A percentile compares a stretch with the other conserved stretches of the same genome.
phyloP scores from a whole-genome alignment of 129 eudicot genomes.

The Chrysanthemum seticuspe region DNA sequence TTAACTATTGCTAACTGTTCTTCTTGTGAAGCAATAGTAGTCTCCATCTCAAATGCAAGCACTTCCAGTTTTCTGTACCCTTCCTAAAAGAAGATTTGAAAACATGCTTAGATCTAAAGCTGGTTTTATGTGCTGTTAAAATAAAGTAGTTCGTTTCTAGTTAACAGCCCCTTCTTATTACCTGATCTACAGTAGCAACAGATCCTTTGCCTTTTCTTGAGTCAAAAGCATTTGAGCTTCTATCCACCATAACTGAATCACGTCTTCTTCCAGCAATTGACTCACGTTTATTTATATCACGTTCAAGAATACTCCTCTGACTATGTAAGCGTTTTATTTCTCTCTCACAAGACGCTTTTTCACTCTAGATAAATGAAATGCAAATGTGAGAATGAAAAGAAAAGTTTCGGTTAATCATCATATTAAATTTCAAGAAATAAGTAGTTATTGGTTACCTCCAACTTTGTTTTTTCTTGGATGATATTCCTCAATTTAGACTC shows the following conservation, averaged over 20 bases:
- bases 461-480: conserved; percentile 89
- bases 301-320: conserved; percentile 80
- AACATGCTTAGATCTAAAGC: conserved; percentile 1
- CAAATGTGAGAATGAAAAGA: conserved; percentile 7
- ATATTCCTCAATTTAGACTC: conserved; percentile 78
- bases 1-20: conserved; percentile 56
- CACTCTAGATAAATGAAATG: conserved; percentile 55
- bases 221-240: conserved; percentile 69
- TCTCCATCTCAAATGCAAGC: conserved; percentile 95
- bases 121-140: neutral
- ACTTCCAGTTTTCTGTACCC: conserved; percentile 83
- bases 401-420: conserved; percentile 7
- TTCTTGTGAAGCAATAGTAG: conserved; percentile 86
- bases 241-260: conserved; percentile 70
- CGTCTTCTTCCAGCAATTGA: conserved; percentile 73
- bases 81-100: conserved; percentile 43
- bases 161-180: conserved; percentile 23
- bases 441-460: conserved; percentile 57
- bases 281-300: conserved; percentile 72
- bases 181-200: conserved; percentile 61
- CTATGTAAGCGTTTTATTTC: conserved; percentile 68
- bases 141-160: conserved; percentile 4
- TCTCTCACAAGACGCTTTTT: conserved; percentile 85
- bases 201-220: conserved; percentile 52
- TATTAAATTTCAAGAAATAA: conserved; percentile 14